These are phyloP conservation scores for Suillus brevipes DNA, from an alignment of 768 basidiomycete genomes.

Conservation along the genomic window DNA sequence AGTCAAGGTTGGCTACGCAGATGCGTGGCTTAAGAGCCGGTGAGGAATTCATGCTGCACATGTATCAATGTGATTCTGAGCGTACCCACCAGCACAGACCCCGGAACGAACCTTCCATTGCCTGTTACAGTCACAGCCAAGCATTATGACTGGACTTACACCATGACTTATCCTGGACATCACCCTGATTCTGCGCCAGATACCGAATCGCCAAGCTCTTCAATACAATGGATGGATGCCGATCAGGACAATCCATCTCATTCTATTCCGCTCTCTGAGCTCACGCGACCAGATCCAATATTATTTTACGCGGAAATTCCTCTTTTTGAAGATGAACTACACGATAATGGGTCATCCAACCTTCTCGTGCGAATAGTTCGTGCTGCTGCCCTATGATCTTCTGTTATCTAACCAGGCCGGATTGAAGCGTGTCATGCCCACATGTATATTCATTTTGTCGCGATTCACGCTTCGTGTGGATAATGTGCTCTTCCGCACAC, in stretches of 20 bases:
- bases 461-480: slow-evolving; percentile 95
- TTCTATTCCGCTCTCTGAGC: slow-evolving; percentile 78
- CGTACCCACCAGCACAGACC: slow-evolving; percentile 56
- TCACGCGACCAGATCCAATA: slow-evolving; percentile 91
- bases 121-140: slow-evolving; percentile 76
- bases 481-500: slow-evolving; percentile 86
- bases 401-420: background rate
- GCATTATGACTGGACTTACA: slow-evolving; percentile 98
- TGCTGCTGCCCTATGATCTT: slow-evolving; percentile 11
- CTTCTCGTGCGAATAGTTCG: slow-evolving; percentile 85
- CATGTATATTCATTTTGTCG: slow-evolving; percentile 85
- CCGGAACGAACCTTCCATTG: slow-evolving; percentile 62
- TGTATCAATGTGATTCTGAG: slow-evolving; percentile 24
- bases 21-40: slow-evolving; percentile 92
- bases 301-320: slow-evolving; percentile 97
- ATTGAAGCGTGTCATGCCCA: slow-evolving; percentile 91
- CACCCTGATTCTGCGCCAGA: slow-evolving; percentile 3
- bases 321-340: slow-evolving; percentile 93
- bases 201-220: slow-evolving; percentile 15
- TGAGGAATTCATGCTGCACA: slow-evolving; percentile 28
- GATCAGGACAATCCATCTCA: slow-evolving; percentile 59
- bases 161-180: slow-evolving; percentile 81
- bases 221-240: slow-evolving; percentile 49
- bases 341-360: slow-evolving; percentile 92
- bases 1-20: slow-evolving; percentile 93